Evolutionary conservation across 345 rosid genomes (phyloP), one percentile per base, ranked within the genome.

Genomic region (Dipteronia sinensis): DNA sequence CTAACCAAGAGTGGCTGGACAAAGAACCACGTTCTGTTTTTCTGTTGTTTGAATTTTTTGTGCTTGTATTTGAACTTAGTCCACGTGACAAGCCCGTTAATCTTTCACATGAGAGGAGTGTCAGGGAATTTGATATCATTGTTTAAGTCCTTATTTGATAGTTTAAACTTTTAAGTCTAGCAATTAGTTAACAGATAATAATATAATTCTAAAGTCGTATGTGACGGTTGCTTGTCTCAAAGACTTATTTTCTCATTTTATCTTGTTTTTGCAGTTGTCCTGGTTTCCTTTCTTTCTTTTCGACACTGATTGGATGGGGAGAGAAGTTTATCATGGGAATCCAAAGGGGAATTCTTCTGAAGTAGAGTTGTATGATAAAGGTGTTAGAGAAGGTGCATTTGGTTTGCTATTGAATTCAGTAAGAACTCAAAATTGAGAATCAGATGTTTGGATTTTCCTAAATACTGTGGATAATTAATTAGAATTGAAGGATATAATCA

Each of bases 301-400:
- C 72, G 98, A 97, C 86, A 93, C 97, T 49, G 98, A 97, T 86
- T 97, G 99, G 99, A 97, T 97, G 99, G 99, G 99, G 61, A 91
- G 98, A 83, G 98, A 97, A 86, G 98, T 97, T 65, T 94, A 94
- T 83, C 97, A 91, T 73, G 99, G 98, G 49, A 80, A 94, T 88
- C 98, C 99, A 15, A 92, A 84, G 19, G 95, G 94, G 72, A 85
- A 77, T 83, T 66, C 85, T 47, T 53, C 79, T 72, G 90, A 78
- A 77, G 88, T 88, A 16, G 82, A 86, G 73, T 88, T 91, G 55
- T 96, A 94, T 78, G 87, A 89, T 83, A 87, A 89, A 86, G 99
- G 98, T 75, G 98, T 92, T 82, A 88, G 98, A 83, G 93, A 94
- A 89, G 98, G 99, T 89, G 97, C 99, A 82, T 89, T 96, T 85